phyloP scores from a whole-genome alignment of 164 flowering plant genomes.

The Euptelea pleiosperma region DNA sequence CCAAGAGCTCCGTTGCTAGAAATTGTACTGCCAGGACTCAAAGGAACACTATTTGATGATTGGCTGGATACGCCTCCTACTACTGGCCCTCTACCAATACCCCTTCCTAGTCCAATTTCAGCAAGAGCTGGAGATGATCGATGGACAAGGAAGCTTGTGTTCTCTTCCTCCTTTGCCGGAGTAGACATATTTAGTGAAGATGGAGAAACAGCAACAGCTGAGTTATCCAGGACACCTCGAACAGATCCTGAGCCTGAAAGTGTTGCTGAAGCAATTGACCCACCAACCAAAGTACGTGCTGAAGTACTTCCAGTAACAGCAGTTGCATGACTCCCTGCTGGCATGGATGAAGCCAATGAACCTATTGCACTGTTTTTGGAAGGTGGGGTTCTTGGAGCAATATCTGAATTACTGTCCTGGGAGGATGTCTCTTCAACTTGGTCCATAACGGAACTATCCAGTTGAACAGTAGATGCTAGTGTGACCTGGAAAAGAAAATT shows the following conservation, averaged over 20 bases:
- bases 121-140: slow-evolving; percentile 64
- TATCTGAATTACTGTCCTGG: slow-evolving; percentile 64
- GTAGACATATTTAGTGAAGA: slow-evolving; percentile 46
- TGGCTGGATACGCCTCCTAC: slow-evolving; percentile 47
- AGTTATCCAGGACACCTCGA: slow-evolving; percentile 44
- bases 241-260: slow-evolving; percentile 43
- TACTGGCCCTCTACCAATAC: slow-evolving; percentile 46
- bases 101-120: slow-evolving; percentile 55
- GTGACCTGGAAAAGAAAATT: slow-evolving; percentile 31
- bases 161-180: slow-evolving; percentile 73
- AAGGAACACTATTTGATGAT: slow-evolving; percentile 42
- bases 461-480: slow-evolving; percentile 32
- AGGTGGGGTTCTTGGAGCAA: slow-evolving; percentile 63
- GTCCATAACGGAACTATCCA: slow-evolving; percentile 42
- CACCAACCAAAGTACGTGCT: slow-evolving; percentile 35
- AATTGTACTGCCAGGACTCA: slow-evolving; percentile 44
- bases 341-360: slow-evolving; percentile 51
- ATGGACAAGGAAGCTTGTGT: slow-evolving; percentile 52
- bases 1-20: slow-evolving; percentile 52
- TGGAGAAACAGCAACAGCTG: slow-evolving; percentile 37
- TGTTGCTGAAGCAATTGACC: slow-evolving; percentile 38
- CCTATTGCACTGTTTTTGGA: slow-evolving; percentile 46
- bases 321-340: slow-evolving; percentile 43
- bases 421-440: slow-evolving; percentile 67
- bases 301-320: slow-evolving; percentile 36